Conservation (phyloP, 306 rosid genomes). For the Fagus crenata region DNA sequence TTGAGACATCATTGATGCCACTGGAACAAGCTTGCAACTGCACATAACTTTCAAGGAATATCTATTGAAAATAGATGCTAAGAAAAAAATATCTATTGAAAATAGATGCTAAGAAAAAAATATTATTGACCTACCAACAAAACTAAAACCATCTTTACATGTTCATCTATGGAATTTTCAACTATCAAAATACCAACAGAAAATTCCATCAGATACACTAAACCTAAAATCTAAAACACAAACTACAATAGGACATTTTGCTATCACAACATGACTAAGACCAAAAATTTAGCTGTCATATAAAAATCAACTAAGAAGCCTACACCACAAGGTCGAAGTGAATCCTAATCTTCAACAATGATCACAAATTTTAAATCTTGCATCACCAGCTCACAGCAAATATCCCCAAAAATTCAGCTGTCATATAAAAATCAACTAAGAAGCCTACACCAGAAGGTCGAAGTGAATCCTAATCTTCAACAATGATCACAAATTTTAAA, state of each 20-base stretch:
- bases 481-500: background rate
- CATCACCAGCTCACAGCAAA: background rate
- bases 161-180: background rate
- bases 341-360: no score
- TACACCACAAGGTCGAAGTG: no score
- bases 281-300: background rate
- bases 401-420: background rate
- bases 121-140: no score
- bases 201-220: background rate
- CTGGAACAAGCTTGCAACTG: background rate
- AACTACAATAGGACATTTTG: background rate
- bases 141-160: no score
- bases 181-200: background rate
- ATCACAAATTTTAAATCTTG: background rate
- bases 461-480: no score
- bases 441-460: no score
- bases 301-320: background rate
- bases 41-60: background rate
- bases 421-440: background rate
- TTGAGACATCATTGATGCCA: background rate
- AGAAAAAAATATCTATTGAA: background rate
- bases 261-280: background rate
- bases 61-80: background rate
- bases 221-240: background rate
- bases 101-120: background rate